Evolutionary conservation across 768 basidiomycete species (phyloP).

Genomic region (Russula foetens): DNA sequence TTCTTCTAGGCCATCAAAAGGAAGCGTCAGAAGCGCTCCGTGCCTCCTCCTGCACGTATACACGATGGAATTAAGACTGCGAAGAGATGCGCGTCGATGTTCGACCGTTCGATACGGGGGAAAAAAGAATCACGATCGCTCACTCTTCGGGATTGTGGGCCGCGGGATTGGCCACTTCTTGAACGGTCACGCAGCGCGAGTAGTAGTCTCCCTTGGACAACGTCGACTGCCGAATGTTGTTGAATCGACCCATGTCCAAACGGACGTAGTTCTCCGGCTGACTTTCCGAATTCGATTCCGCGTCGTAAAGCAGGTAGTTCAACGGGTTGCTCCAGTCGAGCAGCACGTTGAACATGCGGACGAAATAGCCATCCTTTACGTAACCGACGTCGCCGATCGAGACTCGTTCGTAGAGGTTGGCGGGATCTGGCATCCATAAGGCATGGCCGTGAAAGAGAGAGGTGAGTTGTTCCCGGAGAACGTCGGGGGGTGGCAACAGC

Average conservation of each 20-base stretch:
- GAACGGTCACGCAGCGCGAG: neutral
- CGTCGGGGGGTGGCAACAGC: slow-evolving; percentile 9
- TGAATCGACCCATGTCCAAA: neutral
- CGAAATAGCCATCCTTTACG: slow-evolving; percentile 17
- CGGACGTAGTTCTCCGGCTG: neutral
- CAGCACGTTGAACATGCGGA: slow-evolving; percentile 16
- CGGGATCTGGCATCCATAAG: slow-evolving; percentile 20
- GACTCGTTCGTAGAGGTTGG: slow-evolving; percentile 16
- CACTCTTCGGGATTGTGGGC: neutral
- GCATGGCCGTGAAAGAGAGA: slow-evolving; percentile 17
- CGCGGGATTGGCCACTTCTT: neutral
- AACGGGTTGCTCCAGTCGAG: slow-evolving; percentile 5
- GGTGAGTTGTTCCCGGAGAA: slow-evolving; percentile 19
- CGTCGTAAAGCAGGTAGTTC: neutral
- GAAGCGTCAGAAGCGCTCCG: neutral
- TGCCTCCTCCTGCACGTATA: neutral
- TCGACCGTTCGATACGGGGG: neutral
- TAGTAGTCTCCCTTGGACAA: neutral
- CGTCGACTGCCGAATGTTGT: neutral
- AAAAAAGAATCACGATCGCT: neutral
- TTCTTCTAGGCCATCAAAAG: neutral
- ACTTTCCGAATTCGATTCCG: too few species aligned
- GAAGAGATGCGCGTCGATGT: neutral
- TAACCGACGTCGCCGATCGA: slow-evolving; percentile 21
- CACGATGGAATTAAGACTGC: too few species aligned